These are phyloP conservation scores for Alectoria sarmentosa DNA, from an alignment of 495 filamentous ascomycete species.

Conservation along the genomic window DNA sequence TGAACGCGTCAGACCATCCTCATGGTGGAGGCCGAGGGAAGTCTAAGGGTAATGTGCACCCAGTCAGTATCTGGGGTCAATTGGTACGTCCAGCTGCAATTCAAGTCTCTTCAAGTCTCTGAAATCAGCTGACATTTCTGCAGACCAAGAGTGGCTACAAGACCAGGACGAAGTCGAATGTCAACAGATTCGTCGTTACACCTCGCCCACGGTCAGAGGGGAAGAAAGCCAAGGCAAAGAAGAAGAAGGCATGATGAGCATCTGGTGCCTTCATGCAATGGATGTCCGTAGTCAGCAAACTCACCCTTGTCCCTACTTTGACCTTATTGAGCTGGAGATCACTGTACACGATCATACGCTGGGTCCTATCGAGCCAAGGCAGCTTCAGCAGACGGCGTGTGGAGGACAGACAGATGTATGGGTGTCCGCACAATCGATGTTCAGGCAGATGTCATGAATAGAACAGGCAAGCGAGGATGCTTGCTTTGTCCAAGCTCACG, in stretches of 20 bases:
- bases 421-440: not conserved
- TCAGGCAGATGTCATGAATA: not conserved
- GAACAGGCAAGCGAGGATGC: not conserved
- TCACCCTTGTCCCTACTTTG: not conserved
- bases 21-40: constrained; percentile 98
- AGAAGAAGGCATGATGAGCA: constrained; percentile 14
- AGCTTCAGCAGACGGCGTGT: not conserved
- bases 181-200: constrained; percentile 76
- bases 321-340: not conserved
- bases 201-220: constrained; percentile 71
- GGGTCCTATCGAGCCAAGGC: not conserved
- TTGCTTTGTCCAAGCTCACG: not conserved
- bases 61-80: constrained; percentile 91
- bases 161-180: constrained; percentile 70
- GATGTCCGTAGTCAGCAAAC: not conserved
- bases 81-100: constrained; percentile 56
- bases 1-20: constrained; percentile 96
- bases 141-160: constrained; percentile 96
- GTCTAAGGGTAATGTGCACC: constrained; percentile 93
- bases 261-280: not conserved
- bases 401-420: not conserved
- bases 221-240: constrained; percentile 37
- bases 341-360: not conserved
- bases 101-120: not conserved
- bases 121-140: constrained; percentile 30